Conservation (phyloP, 345 rosid genomes). For the Citrus unshiu region DNA sequence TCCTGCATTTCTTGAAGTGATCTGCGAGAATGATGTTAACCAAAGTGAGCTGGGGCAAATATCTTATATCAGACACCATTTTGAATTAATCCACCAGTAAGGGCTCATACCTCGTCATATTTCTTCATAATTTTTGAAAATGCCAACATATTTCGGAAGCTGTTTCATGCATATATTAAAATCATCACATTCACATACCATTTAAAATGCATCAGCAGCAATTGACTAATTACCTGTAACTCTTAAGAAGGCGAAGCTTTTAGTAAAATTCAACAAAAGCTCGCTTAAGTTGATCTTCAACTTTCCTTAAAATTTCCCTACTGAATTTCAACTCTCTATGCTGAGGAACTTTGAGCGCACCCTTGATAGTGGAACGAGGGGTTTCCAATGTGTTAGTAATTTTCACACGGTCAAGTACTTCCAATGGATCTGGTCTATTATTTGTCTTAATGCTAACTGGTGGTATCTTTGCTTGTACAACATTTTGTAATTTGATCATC, state of each 20-base stretch:
- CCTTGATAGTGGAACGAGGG: slow-evolving; percentile 63
- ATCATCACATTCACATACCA: not conserved
- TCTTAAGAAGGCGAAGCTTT: slow-evolving; percentile 70
- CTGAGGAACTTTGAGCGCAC: slow-evolving; percentile 34
- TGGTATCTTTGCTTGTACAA: slow-evolving; percentile 4
- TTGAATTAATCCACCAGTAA: not conserved
- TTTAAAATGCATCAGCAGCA: too few species aligned
- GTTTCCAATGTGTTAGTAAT: slow-evolving; percentile 46
- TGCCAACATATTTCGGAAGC: slow-evolving; percentile 62
- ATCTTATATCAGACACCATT: not conserved
- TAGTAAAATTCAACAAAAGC: slow-evolving; percentile 64
- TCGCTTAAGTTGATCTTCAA: slow-evolving; percentile 48
- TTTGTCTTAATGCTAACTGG: too few species aligned
- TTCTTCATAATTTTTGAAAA: slow-evolving; percentile 72
- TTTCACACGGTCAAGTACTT: slow-evolving; percentile 46
- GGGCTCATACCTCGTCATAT: slow-evolving; percentile 52
- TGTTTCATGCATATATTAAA: slow-evolving; percentile 5
- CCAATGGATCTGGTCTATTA: slow-evolving; percentile 6
- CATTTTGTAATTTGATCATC: not conserved
- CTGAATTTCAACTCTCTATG: slow-evolving; percentile 44
- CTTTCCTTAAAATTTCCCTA: slow-evolving; percentile 49
- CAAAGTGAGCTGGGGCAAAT: not conserved
- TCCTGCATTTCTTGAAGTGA: slow-evolving; percentile 51
- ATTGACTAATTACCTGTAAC: slow-evolving; percentile 34
- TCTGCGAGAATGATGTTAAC: slow-evolving; percentile 26